These are phyloP conservation scores for Camellia japonica DNA, from an alignment of 148 eudicot genomes.

Conservation along the genomic window DNA sequence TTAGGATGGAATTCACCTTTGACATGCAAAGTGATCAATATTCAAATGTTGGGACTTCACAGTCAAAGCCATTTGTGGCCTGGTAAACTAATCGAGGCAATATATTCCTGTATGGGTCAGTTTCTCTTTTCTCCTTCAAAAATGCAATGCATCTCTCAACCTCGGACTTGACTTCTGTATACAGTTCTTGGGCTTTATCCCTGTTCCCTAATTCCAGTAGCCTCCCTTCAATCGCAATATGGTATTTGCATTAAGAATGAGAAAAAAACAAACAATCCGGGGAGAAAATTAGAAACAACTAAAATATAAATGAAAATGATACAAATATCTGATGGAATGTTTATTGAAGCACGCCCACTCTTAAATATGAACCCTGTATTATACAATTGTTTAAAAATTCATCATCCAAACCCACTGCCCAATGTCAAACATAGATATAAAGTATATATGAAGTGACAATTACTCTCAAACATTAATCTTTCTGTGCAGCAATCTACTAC, in stretches of 20 bases:
- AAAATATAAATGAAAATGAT: background rate
- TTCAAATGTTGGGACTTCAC: slow-evolving; percentile 67
- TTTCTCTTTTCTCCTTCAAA: slow-evolving; percentile 64
- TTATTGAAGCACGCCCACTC: background rate
- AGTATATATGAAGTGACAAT: too few species aligned
- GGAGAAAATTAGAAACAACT: background rate
- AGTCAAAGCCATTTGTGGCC: slow-evolving; percentile 46
- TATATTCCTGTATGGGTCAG: slow-evolving; percentile 66
- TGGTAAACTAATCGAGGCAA: slow-evolving; percentile 49
- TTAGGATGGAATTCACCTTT: background rate
- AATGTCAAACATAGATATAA: too few species aligned
- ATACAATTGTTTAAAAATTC: too few species aligned
- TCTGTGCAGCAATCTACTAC: too few species aligned
- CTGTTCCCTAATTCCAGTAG: slow-evolving; percentile 45
- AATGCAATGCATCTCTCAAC: slow-evolving; percentile 64
- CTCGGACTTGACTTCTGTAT: slow-evolving; percentile 56
- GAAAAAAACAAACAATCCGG: background rate
- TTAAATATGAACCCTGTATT: too few species aligned
- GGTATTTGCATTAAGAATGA: background rate
- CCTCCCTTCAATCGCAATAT: slow-evolving; percentile 38
- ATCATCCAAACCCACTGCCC: too few species aligned
- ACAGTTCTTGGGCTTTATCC: slow-evolving; percentile 48
- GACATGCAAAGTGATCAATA: slow-evolving; percentile 7
- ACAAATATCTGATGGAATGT: background rate
- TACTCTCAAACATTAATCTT: too few species aligned